phyloP scores from a whole-genome alignment of 2,329 filamentous ascomycete species.

The Fusarium sp. region DNA sequence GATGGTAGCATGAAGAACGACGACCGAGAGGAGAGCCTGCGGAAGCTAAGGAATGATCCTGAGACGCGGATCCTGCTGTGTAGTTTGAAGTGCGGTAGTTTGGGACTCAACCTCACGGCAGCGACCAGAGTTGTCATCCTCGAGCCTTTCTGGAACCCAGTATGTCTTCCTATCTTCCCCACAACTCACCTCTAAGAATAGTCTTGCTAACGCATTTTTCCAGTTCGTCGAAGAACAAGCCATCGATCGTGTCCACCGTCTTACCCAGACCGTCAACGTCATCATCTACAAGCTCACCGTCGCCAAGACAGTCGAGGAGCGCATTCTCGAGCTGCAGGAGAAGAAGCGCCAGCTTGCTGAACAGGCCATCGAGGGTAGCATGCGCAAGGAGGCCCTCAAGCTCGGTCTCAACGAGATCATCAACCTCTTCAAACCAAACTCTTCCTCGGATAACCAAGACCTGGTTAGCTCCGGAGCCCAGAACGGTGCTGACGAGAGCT shows the following conservation, averaged over 20 bases:
- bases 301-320: conserved; percentile 88
- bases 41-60: conserved; percentile 81
- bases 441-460: conserved; percentile 37
- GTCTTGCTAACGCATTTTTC: conserved; percentile 21
- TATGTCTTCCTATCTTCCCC: conserved; percentile 60
- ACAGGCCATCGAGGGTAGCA: conserved; percentile 87
- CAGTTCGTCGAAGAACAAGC: conserved; percentile 98
- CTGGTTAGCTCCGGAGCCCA: conserved; percentile 43
- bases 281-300: conserved; percentile 96
- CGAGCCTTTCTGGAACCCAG: conserved; percentile 98
- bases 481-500: conserved; percentile 19
- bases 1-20: conserved; percentile 97
- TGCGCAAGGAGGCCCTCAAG: conserved; percentile 82
- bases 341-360: conserved; percentile 94
- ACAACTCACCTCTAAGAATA: background rate
- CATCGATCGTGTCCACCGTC: conserved; percentile 97
- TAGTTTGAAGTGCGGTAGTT: conserved; percentile 91
- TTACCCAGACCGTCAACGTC: conserved; percentile 96
- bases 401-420: conserved; percentile 94
- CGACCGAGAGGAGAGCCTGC: conserved; percentile 87
- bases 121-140: conserved; percentile 94
- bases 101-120: conserved; percentile 94
- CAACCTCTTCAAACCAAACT: conserved; percentile 84
- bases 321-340: conserved; percentile 94
- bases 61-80: conserved; percentile 88